phyloP scores from a whole-genome alignment of 345 rosid species.

The Corchorus olitorius region DNA sequence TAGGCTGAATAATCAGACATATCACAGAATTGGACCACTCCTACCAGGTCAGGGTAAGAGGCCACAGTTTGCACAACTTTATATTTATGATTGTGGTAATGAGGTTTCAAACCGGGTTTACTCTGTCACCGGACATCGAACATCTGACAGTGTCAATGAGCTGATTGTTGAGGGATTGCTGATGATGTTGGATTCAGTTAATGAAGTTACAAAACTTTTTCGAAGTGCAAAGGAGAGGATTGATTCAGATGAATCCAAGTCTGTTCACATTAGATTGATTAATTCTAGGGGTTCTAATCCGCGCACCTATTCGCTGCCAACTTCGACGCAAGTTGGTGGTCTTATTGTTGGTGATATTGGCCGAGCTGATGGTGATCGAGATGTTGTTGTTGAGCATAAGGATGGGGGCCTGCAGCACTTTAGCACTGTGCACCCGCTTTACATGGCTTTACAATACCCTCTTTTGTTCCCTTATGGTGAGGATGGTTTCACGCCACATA shows the following conservation, averaged over 20 bases:
- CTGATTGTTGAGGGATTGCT: background rate
- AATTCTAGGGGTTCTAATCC: background rate
- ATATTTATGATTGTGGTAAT: background rate
- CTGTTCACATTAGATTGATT: background rate
- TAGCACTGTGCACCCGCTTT: background rate
- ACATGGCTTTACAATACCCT: background rate
- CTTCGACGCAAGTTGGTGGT: background rate
- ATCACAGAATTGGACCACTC: background rate
- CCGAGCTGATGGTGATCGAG: background rate
- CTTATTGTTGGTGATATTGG: background rate
- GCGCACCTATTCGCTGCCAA: background rate
- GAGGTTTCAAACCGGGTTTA: background rate
- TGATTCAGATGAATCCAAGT: background rate
- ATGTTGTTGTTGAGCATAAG: background rate
- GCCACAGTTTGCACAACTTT: background rate
- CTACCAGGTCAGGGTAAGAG: background rate
- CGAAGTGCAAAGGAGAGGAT: too few species aligned
- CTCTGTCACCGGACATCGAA: background rate
- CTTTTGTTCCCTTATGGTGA: background rate
- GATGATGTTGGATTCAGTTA: too few species aligned
- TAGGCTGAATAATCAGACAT: background rate
- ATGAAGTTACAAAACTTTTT: too few species aligned
- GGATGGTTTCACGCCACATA: background rate
- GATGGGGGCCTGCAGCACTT: background rate
- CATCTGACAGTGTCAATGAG: background rate